phyloP scores from a whole-genome alignment of 306 rosid species.

The Gillenia trifoliata region DNA sequence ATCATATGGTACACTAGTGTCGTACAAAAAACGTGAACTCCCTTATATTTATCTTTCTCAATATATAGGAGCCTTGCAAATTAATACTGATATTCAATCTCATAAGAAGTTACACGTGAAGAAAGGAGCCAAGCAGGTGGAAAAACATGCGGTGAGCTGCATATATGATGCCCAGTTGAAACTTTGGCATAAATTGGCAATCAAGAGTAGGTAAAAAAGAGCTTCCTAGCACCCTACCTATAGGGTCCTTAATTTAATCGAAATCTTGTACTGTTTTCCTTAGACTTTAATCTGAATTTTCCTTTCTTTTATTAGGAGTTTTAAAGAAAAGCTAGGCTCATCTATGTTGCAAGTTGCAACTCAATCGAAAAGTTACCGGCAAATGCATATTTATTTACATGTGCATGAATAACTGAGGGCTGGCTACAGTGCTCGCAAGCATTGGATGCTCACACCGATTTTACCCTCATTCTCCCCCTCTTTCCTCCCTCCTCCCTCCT shows the following conservation, averaged over 20 bases:
- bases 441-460: too few relatives aligned
- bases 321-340: neutral
- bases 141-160: neutral
- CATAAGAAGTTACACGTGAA: neutral
- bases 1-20: too few relatives aligned
- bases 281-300: neutral
- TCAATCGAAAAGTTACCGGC: too few relatives aligned
- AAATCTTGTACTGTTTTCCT: neutral
- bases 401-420: neutral
- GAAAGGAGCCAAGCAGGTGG: neutral
- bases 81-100: neutral
- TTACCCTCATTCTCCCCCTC: too few relatives aligned
- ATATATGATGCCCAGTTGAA: slow-evolving; percentile 41
- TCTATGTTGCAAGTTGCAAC: neutral
- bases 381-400: neutral
- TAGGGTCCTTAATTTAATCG: neutral
- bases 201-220: slow-evolving; percentile 23
- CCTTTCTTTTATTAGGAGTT: neutral
- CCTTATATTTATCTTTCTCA: too few relatives aligned
- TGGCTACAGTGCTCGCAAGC: too few relatives aligned
- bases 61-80: neutral
- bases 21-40: too few relatives aligned
- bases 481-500: too few relatives aligned
- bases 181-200: slow-evolving; percentile 15
- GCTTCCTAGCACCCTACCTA: neutral